A percentile compares a stretch with the other conserved stretches of the same genome.
Evolutionary conservation across 2,329 filamentous ascomycete genomes (phyloP).

Genomic region (Arthrobotrys conoides): DNA sequence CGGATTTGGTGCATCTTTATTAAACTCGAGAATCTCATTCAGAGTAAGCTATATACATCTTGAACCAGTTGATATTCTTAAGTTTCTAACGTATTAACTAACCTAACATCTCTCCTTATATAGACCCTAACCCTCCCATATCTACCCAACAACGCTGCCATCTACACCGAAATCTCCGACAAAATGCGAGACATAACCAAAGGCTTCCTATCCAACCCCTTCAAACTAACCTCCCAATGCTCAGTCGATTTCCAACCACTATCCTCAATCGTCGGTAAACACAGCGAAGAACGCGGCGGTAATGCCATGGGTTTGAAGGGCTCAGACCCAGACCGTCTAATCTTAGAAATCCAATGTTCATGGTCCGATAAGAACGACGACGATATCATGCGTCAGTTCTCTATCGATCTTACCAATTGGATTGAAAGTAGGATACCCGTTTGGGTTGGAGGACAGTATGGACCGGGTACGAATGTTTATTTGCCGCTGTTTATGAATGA

Average conservation of each 20-base stretch:
- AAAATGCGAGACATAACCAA: conserved; percentile 10
- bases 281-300: background rate
- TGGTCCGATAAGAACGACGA: conserved; percentile 8
- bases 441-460: conserved; percentile 3
- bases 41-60: background rate
- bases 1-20: conserved; percentile 2
- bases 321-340: background rate
- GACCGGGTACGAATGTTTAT: background rate
- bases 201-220: background rate
- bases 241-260: conserved; percentile 14
- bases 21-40: conserved; percentile 3
- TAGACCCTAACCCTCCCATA: conserved; percentile 4
- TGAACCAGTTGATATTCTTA: background rate
- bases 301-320: conserved; percentile 6
- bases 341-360: conserved; percentile 12
- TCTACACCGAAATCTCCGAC: background rate
- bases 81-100: background rate
- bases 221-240: conserved; percentile 1
- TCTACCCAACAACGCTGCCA: background rate
- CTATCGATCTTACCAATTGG: background rate
- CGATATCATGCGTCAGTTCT: background rate
- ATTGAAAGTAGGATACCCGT: conserved; percentile 1
- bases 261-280: background rate
- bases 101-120: background rate
- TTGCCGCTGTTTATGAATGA: conserved; percentile 2